These are phyloP conservation scores for Aspergillus diversus DNA, from an alignment of 495 filamentous ascomycete genomes.

Conservation along the genomic window DNA sequence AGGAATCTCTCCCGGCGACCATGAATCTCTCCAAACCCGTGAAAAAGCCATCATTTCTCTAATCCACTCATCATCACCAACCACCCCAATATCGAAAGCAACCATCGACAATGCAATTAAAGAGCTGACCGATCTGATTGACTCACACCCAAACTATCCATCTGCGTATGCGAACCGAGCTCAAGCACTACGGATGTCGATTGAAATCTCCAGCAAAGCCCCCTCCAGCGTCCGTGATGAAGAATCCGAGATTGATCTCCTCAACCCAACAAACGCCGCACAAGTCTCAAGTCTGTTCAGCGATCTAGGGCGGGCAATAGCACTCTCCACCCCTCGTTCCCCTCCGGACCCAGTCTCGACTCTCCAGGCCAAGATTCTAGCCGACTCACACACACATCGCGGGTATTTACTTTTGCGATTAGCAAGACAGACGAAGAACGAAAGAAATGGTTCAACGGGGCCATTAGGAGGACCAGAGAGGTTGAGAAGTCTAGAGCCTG, in stretches of 20 bases:
- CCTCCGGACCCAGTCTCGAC: conserved; percentile 58
- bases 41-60: conserved; percentile 36
- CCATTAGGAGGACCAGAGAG: conserved; percentile 32
- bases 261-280: conserved; percentile 1
- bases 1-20: conserved; percentile 29
- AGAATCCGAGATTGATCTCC: neutral
- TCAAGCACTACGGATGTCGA: conserved; percentile 63
- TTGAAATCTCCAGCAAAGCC: conserved; percentile 20
- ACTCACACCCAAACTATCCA: conserved; percentile 66
- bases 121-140: conserved; percentile 57
- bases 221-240: neutral
- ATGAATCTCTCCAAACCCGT: conserved; percentile 31
- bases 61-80: conserved; percentile 28
- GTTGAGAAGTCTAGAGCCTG: conserved; percentile 45
- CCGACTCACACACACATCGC: conserved; percentile 75
- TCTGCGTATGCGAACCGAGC: conserved; percentile 78
- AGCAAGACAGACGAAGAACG: conserved; percentile 48
- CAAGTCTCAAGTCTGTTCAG: conserved; percentile 49
- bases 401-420: conserved; percentile 70
- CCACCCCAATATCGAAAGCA: conserved; percentile 19
- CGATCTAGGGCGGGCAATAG: conserved; percentile 70
- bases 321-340: conserved; percentile 59
- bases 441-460: neutral
- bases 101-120: conserved; percentile 36
- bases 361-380: conserved; percentile 63